Evolutionary conservation across 2,329 filamentous ascomycete genomes (phyloP), one percentile per base, ranked within the genome.

Genomic region (Fusarium dlaminii): DNA sequence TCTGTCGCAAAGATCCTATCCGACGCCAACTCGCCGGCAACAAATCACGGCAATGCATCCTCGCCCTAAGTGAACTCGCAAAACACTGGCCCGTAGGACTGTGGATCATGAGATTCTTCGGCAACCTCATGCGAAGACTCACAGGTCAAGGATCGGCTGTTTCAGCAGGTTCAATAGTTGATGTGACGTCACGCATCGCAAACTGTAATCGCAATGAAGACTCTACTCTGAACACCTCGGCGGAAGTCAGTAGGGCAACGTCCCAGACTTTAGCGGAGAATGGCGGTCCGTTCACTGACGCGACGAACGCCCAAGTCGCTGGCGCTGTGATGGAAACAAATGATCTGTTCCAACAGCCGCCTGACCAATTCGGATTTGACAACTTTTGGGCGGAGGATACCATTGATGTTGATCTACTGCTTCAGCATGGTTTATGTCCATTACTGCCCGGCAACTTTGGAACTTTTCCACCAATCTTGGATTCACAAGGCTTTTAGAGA

Each of bases 11-110:
- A 6, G 64, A 75, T 3, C 48, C 69, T 0, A 66, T 76, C 4
- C 69, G 58, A 1, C 64, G 74, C 13, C 74, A 77, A 29, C 14
- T 76, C 1, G 74, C 74, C 3, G 74, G 71, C 3, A 76, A 76
- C 27, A 76, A 77, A 32, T 75, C 74, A 8, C 70, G 74, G 0
- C 74, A 76, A 45, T 76, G 74, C n/a, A 76, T 76, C 8, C 63
- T 76, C 5, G 74, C 74, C 1, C 43, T 76, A 4, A 63, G 66
- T 0, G 74, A 76, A 14, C 48, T 76, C 8, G 61, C 74, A 14
- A 76, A 77, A 1, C 39, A 52, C 1, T 76, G 74, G 74, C 74
- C 74, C 1, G 73, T 76, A 3, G 72, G 74, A 3, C 24, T 75
- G 22, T 75, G 74, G 74, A 72, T 77, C 8, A 51, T 68, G 3